Conservation (phyloP, 1,139 yeast genomes). For the Tardiomyces blankii region DNA sequence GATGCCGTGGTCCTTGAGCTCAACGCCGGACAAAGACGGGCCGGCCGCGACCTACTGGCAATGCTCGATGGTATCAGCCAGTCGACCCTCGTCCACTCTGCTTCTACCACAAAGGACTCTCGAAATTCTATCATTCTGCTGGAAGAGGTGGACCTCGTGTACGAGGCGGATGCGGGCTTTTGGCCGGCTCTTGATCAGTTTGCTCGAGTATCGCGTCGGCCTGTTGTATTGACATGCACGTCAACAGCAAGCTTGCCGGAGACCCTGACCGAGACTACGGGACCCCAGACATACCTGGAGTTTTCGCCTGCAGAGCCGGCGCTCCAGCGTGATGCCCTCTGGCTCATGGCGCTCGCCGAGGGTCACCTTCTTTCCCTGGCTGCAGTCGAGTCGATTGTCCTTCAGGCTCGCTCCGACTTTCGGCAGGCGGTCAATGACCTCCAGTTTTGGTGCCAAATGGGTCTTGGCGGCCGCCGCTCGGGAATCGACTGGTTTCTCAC, state of each 20-base stretch:
- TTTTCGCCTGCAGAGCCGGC: slow-evolving; percentile 17
- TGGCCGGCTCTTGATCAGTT: slow-evolving; percentile 67
- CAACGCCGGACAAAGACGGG: slow-evolving; percentile 60
- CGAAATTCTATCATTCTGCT: slow-evolving; percentile 63
- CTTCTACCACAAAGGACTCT: slow-evolving; percentile 15
- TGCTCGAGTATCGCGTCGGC: slow-evolving; percentile 58
- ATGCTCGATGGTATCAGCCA: slow-evolving; percentile 72
- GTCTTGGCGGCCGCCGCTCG: slow-evolving; percentile 21
- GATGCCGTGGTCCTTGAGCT: slow-evolving; percentile 75
- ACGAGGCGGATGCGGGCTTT: slow-evolving; percentile 68
- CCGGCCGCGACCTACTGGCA: slow-evolving; percentile 57
- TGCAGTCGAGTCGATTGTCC: slow-evolving; percentile 28
- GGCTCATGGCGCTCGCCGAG: slow-evolving; percentile 26
- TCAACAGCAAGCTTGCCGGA: slow-evolving; percentile 45
- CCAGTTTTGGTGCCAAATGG: slow-evolving; percentile 46
- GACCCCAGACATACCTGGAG: slow-evolving; percentile 30
- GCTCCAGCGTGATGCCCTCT: slow-evolving; percentile 24
- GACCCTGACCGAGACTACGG: slow-evolving; percentile 22
- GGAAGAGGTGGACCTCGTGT: slow-evolving; percentile 79
- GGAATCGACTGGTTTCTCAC: slow-evolving; percentile 24
- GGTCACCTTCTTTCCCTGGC: slow-evolving; percentile 28
- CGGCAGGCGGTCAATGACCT: slow-evolving; percentile 43
- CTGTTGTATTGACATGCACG: slow-evolving; percentile 67
- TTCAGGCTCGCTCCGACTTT: slow-evolving; percentile 35
- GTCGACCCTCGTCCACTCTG: slow-evolving; percentile 59